These are phyloP conservation scores for Quaeritorhiza haematococci DNA, from an alignment of 371 early-diverging fungal species.

Conservation along the genomic window DNA sequence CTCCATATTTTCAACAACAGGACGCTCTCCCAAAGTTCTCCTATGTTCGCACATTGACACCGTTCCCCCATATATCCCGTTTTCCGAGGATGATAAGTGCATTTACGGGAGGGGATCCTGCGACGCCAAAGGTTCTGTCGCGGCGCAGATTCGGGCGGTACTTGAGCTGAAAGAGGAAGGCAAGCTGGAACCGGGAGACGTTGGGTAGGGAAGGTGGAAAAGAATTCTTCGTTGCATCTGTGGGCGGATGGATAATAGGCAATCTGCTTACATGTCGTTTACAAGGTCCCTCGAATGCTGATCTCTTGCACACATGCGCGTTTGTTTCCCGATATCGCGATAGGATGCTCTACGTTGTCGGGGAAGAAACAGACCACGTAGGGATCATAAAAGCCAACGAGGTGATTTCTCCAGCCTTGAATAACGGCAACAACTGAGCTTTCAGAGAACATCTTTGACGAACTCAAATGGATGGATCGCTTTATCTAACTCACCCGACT, in stretches of 20 bases:
- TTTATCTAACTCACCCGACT: too few relatives aligned
- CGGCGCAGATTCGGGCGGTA: slow-evolving; percentile 38
- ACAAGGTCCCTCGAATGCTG: too few relatives aligned
- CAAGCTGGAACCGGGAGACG: slow-evolving; percentile 37
- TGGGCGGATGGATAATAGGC: neutral
- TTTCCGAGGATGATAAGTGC: slow-evolving; percentile 37
- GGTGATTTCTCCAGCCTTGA: too few relatives aligned
- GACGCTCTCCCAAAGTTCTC: slow-evolving; percentile 20
- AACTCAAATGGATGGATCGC: too few relatives aligned
- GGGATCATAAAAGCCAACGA: slow-evolving; percentile 41
- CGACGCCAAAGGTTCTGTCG: slow-evolving; percentile 45
- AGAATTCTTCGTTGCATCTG: too few relatives aligned
- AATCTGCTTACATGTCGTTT: too few relatives aligned
- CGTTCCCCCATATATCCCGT: slow-evolving; percentile 41
- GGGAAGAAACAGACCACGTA: slow-evolving; percentile 43
- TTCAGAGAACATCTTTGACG: too few relatives aligned
- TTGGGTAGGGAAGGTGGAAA: slow-evolving; percentile 18
- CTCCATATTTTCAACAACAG: too few relatives aligned
- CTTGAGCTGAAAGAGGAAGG: slow-evolving; percentile 37
- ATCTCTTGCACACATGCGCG: neutral
- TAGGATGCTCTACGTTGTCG: slow-evolving; percentile 37
- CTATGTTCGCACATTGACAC: slow-evolving; percentile 44
- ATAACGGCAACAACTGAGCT: too few relatives aligned
- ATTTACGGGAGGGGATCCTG: slow-evolving; percentile 42
- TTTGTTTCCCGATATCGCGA: neutral